phyloP scores from a whole-genome alignment of 345 rosid species.

The Melaleuca quinquenervia region DNA sequence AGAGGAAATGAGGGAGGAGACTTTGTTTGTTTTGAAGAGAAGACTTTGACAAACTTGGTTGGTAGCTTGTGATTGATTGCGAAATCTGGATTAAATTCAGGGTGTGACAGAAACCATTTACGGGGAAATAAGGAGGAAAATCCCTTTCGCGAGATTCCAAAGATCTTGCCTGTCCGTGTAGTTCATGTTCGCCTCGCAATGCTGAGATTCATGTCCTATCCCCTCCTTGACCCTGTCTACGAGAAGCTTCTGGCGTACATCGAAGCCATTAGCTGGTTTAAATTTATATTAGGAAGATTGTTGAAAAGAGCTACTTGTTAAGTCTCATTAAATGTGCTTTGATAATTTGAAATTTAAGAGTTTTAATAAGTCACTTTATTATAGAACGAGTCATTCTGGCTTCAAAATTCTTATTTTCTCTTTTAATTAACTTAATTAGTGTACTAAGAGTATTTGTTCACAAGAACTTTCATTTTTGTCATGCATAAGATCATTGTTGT shows the following conservation, averaged over 20 bases:
- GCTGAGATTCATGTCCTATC: background rate
- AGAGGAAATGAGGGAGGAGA: too few relatives aligned
- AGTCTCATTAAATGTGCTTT: background rate
- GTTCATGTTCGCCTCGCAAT: background rate
- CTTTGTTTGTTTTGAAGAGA: too few relatives aligned
- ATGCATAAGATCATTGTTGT: background rate
- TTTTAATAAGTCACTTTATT: background rate
- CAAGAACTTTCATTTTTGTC: background rate
- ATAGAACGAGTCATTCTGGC: background rate
- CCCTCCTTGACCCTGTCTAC: background rate
- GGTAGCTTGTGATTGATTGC: too few relatives aligned
- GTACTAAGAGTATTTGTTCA: background rate
- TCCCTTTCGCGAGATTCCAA: background rate
- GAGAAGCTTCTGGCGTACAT: background rate
- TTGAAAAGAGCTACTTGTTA: background rate
- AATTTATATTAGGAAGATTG: background rate
- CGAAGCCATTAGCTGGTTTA: background rate
- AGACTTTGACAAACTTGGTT: too few relatives aligned
- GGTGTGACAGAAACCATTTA: too few relatives aligned
- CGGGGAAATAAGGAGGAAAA: too few relatives aligned
- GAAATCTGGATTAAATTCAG: too few relatives aligned
- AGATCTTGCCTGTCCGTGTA: background rate
- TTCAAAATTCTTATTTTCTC: background rate
- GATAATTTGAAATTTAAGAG: background rate
- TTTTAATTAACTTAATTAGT: background rate